These are phyloP conservation scores for Didymella exigua DNA, from an alignment of 2,329 filamentous ascomycete genomes.

Conservation along the genomic window DNA sequence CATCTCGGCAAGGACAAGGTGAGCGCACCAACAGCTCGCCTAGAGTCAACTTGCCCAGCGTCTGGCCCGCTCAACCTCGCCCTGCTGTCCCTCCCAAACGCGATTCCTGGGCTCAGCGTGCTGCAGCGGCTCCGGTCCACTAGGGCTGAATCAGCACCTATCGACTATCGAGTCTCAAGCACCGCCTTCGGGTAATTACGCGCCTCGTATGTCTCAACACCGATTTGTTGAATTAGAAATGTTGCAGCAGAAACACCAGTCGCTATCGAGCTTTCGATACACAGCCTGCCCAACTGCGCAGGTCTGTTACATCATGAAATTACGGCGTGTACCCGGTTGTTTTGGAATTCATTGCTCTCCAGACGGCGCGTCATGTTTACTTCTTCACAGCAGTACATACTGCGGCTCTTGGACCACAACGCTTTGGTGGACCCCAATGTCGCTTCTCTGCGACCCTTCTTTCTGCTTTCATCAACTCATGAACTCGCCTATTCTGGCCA, in stretches of 20 bases:
- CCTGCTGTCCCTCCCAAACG: slow-evolving; percentile 23
- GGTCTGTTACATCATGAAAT: slow-evolving; percentile 19
- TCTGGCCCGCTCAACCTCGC: slow-evolving; percentile 37
- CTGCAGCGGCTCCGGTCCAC: slow-evolving; percentile 14
- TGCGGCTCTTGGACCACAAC: slow-evolving; percentile 34
- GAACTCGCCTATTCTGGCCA: slow-evolving; percentile 17
- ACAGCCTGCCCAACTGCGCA: slow-evolving; percentile 4
- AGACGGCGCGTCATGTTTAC: slow-evolving; percentile 16
- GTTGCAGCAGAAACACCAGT: slow-evolving; percentile 4
- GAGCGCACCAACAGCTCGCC: slow-evolving; percentile 32
- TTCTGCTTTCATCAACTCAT: slow-evolving; percentile 18
- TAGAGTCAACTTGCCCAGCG: slow-evolving; percentile 32
- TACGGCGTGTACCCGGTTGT: slow-evolving; percentile 16
- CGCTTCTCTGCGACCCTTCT: slow-evolving; percentile 24
- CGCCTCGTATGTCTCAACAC: neutral
- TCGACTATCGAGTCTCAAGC: neutral
- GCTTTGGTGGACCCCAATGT: slow-evolving; percentile 28
- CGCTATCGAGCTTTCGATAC: slow-evolving; percentile 6
- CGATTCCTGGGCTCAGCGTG: slow-evolving; percentile 19
- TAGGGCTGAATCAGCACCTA: neutral
- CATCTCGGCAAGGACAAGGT: slow-evolving; percentile 37
- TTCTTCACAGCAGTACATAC: slow-evolving; percentile 26
- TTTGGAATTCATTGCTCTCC: slow-evolving; percentile 13
- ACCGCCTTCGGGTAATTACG: neutral
- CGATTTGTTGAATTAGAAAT: slow-evolving; percentile 1